These are phyloP conservation scores for Torulaspora pretoriensis DNA, from an alignment of 1,139 yeast species.

Conservation along the genomic window DNA sequence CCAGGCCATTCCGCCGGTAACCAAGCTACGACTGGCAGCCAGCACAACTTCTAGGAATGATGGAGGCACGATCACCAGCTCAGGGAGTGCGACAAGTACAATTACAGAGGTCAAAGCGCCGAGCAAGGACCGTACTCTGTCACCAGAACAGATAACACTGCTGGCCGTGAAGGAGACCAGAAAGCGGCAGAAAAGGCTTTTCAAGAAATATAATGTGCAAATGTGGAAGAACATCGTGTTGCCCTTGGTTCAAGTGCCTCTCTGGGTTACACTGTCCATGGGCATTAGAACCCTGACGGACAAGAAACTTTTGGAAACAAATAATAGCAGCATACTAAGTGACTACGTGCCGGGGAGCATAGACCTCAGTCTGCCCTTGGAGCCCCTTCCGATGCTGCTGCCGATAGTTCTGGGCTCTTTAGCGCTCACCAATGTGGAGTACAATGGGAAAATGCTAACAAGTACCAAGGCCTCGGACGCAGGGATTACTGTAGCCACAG, in stretches of 20 bases:
- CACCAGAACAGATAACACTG: constrained; percentile 72
- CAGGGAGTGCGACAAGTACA: constrained; percentile 15
- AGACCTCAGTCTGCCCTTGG: constrained; percentile 32
- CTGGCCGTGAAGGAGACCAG: constrained; percentile 74
- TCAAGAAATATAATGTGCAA: constrained; percentile 63
- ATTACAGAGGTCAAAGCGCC: neutral
- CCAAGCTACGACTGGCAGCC: constrained; percentile 66
- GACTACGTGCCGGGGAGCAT: constrained; percentile 37
- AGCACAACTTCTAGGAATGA: constrained; percentile 29
- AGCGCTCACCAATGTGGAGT: constrained; percentile 74
- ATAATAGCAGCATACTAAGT: constrained; percentile 14
- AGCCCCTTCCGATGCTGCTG: constrained; percentile 39
- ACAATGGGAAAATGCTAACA: constrained; percentile 58
- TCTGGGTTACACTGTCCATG: constrained; percentile 79
- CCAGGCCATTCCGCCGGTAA: constrained; percentile 70
- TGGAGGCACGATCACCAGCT: constrained; percentile 10
- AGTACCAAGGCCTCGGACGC: constrained; percentile 35
- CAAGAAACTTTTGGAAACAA: constrained; percentile 24
- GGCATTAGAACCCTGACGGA: constrained; percentile 71
- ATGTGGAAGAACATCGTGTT: constrained; percentile 71
- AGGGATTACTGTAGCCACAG: constrained; percentile 25
- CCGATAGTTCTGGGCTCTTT: constrained; percentile 70
- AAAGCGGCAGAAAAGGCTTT: constrained; percentile 65
- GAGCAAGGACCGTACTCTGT: constrained; percentile 46
- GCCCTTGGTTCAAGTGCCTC: constrained; percentile 79